Conservation (phyloP, 768 basidiomycete genomes). For the Tylopilus balloui region DNA sequence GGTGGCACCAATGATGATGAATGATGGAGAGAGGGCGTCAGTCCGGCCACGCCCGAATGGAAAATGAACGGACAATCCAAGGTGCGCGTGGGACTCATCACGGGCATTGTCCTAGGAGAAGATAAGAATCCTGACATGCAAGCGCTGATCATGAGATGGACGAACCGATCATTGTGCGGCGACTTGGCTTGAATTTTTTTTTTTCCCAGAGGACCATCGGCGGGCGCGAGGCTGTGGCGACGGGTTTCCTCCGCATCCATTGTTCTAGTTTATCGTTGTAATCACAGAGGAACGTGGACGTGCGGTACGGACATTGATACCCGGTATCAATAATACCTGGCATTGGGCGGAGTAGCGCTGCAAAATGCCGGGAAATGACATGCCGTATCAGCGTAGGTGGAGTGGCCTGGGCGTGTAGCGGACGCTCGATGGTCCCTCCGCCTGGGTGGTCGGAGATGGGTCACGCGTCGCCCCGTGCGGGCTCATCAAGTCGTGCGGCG, state of each 20-base stretch:
- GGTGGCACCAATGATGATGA: constrained; percentile 7
- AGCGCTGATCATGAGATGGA: constrained; percentile 26
- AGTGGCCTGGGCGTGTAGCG: not conserved
- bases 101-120: constrained; percentile 9
- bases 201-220: not conserved
- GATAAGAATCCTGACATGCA: constrained; percentile 8
- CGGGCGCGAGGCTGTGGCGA: not conserved
- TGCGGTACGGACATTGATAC: constrained; percentile 2
- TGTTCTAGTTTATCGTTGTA: not conserved
- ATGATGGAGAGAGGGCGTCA: constrained; percentile 6
- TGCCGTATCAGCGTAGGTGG: constrained; percentile 10
- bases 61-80: constrained; percentile 1
- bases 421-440: not conserved
- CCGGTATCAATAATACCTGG: not conserved
- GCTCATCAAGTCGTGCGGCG: too few species aligned
- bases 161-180: not conserved
- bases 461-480: too few species aligned
- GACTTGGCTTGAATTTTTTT: not conserved
- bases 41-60: constrained; percentile 14
- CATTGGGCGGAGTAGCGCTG: not conserved
- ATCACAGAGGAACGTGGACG: not conserved
- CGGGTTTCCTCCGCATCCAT: too few species aligned
- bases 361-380: constrained; percentile 8
- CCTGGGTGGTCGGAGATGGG: not conserved
- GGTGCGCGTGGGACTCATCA: not conserved